Evolutionary conservation across 2,329 filamentous ascomycete species (phyloP), one percentile per base, ranked within the genome.

Genomic region (Penicillium sumatraense): DNA sequence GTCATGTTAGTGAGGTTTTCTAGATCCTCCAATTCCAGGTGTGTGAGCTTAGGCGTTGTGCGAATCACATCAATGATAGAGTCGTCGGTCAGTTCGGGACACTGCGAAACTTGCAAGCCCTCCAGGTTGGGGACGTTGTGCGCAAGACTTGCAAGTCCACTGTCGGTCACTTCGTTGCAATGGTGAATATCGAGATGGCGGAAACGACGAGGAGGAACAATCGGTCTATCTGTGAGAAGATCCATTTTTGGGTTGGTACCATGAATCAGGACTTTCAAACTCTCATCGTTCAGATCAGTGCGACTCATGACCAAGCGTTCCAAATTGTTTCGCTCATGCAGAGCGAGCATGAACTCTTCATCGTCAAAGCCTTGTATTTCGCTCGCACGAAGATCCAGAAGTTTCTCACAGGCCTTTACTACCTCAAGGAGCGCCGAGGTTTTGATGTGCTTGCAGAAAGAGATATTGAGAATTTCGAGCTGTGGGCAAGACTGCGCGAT

Each of bases 401-500:
- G 77, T 50, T 81, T 86, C 0, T 82, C 80, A 68, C 95, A 98
- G 2, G 83, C 83, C 56, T 89, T 80, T 1, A 97, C 78, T 2
- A 99, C 83, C 49, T 83, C 83, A 60, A 82, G 85, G 51, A 98
- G 78, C 4, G 92, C 93, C 11, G 84, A 80, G 8, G 90, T 89
- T 67, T 95, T 89, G 69, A 97, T 86, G 57, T 91, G 89, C 62
- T 87, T 87, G 77, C 95, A 99, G 91, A 93, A 98, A 0, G 92
- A 96, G 18, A 98, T 85, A 66, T 97, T 96, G 61, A 98, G 82
- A 52, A 85, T 82, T 72, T 96, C 88, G n/a, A 99, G 80, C 46
- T 88, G 86, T 1, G 88, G 86, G 66, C 93, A 98, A 35, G 88
- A 88, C 50, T 89, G 82, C 1, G 90, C 88, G 56, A 99, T 89